Evolutionary conservation across 805 yeast species (phyloP).

Genomic region (Starmerella cellae): DNA sequence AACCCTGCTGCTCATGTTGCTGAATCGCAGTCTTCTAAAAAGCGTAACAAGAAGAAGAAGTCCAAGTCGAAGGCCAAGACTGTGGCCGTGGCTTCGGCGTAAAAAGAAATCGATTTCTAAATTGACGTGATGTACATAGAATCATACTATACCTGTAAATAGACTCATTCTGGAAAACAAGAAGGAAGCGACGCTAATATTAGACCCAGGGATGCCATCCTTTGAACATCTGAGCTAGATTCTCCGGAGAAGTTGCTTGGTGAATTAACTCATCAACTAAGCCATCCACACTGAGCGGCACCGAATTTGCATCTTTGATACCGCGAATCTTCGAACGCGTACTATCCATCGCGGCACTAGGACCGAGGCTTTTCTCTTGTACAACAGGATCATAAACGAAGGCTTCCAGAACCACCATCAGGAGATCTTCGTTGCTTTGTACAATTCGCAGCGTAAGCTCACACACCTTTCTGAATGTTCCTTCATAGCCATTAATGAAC

Average conservation of each 20-base stretch:
- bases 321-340: constrained; percentile 77
- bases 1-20: not conserved
- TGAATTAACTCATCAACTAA: constrained; percentile 83
- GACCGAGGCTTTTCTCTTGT: constrained; percentile 29
- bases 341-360: constrained; percentile 45
- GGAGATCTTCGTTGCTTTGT: constrained; percentile 63
- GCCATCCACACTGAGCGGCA: constrained; percentile 81
- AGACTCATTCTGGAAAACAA: not conserved
- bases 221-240: constrained; percentile 72
- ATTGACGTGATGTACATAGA: too few species aligned
- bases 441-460: constrained; percentile 68
- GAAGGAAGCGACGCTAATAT: not conserved
- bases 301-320: constrained; percentile 62
- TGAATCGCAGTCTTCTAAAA: not conserved
- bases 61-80: not conserved
- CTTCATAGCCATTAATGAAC: constrained; percentile 66
- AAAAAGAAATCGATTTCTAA: too few species aligned
- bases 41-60: not conserved
- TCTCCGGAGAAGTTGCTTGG: constrained; percentile 60
- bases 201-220: constrained; percentile 81
- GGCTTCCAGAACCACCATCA: constrained; percentile 84
- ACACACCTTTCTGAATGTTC: constrained; percentile 70
- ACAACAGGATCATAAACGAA: constrained; percentile 84
- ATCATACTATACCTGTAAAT: not conserved
- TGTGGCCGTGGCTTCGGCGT: too few species aligned